Evolutionary conservation across 208 protist genomes (phyloP), one percentile per base, ranked within the genome.

Genomic region (Acanthamoeba royreba): DNA sequence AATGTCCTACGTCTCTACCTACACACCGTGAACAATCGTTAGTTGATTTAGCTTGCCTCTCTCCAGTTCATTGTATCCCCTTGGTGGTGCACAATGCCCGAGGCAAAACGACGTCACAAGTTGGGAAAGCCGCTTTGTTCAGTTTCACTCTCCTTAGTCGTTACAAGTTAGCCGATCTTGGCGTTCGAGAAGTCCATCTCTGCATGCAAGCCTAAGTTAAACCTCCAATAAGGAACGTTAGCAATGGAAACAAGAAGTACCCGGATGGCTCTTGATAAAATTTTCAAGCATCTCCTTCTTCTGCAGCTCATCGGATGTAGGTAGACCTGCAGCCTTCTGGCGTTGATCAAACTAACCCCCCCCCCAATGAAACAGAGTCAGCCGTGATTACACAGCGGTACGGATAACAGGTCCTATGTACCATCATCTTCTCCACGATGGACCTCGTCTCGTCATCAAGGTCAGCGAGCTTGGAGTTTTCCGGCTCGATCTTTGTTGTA

Each of bases 371-470:
- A n/a, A 83, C 17, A 83, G 28, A 83, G 19, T 17, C 72, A 83
- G n/a, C 17, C 17, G 72, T 17, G 47, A 81, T 38, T 17, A 83
- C 15, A 83, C 19, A 91, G 22, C 19, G 72, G 28, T 38, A 33
- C 17, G 72, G 63, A 46, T 77, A n/a, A 42, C 35, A 17, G 52
- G 53, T 89, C 33, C 66, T 63, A 86, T 33, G 31, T 61, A 95
- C 93, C 93, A 96, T 97, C 97, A 98, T 98, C 69, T 98, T 98
- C 81, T 98, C 97, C 42, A 98, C 96, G 77, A 97, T 97, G 40
- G 40, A 31, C 22, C 97, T 92, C 35, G 97, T 98, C 35, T 97
- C 96, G 43, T 93, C 95, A 92, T 98, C 97, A 11, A 98, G 93
- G 93, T 98, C 97, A 9, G 83, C 85, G 22, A 98, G 94, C 61